Evolutionary conservation across 2,329 filamentous ascomycete species (phyloP).

Genomic region (Calonectria pauciramosa): DNA sequence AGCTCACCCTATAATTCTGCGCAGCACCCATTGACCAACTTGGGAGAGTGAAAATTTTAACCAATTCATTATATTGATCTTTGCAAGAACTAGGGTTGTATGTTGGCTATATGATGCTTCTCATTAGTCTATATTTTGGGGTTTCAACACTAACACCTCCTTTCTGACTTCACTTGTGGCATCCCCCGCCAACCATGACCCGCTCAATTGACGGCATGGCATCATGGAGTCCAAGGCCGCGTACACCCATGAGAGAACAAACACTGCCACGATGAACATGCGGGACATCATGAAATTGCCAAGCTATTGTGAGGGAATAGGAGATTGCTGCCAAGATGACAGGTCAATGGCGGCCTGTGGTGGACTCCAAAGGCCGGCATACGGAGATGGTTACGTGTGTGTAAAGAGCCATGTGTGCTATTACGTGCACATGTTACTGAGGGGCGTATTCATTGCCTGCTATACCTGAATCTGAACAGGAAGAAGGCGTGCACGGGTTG

Average conservation of each 20-base stretch:
- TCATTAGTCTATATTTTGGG: not conserved
- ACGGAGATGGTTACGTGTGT: not conserved
- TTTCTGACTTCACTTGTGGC: not conserved
- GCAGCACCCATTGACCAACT: not conserved
- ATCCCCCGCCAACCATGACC: not conserved
- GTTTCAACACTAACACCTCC: not conserved
- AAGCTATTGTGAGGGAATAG: not conserved
- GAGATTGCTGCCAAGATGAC: not conserved
- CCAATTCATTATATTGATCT: not conserved
- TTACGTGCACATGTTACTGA: not conserved
- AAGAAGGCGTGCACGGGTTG: not conserved
- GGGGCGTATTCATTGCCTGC: not conserved
- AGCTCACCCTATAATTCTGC: not conserved
- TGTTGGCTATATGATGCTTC: not conserved
- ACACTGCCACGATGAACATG: constrained; percentile 1
- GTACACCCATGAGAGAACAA: not conserved
- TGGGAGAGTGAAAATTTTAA: not conserved
- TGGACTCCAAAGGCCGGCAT: not conserved
- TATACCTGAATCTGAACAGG: no score
- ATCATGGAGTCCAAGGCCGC: constrained; percentile 10
- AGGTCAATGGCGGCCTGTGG: not conserved
- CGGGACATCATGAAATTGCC: not conserved
- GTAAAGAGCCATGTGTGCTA: not conserved
- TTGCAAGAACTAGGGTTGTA: not conserved
- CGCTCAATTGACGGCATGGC: not conserved